phyloP scores from a whole-genome alignment of 2,329 filamentous ascomycete species.

The Sporothrix globosa region DNA sequence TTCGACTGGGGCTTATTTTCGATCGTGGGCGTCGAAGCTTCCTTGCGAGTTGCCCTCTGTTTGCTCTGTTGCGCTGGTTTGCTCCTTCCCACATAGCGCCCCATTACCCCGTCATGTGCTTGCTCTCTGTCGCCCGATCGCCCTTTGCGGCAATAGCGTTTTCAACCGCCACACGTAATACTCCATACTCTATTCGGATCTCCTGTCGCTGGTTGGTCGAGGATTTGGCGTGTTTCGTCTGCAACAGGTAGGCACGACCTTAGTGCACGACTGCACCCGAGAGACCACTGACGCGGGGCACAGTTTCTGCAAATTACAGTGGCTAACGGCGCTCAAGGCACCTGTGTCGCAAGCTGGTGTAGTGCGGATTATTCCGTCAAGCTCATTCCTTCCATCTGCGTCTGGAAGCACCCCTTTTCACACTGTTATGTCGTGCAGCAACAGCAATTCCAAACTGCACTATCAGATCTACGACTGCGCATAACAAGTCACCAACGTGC shows the following conservation, averaged over 20 bases:
- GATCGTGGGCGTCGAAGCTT: conserved; percentile 24
- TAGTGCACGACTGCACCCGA: not conserved
- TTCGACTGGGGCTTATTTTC: conserved; percentile 9
- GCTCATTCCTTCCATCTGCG: not conserved
- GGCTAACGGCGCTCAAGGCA: not conserved
- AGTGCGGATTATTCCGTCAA: not conserved
- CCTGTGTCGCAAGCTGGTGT: not conserved
- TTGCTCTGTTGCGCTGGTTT: conserved; percentile 2
- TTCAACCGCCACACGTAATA: not conserved
- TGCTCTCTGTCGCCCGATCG: conserved; percentile 3
- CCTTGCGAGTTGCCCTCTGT: conserved; percentile 19
- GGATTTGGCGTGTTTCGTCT: conserved; percentile 9
- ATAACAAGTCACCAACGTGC: not conserved
- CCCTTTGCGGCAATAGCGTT: conserved; percentile 13
- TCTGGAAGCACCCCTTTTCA: not conserved
- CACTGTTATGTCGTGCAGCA: not conserved
- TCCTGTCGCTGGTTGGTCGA: not conserved
- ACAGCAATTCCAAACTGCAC: not conserved
- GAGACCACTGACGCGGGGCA: not conserved
- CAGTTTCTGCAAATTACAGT: not conserved
- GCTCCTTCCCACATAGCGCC: conserved; percentile 16
- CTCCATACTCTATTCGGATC: not conserved
- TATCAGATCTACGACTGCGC: not conserved
- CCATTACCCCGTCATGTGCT: conserved; percentile 22
- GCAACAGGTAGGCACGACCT: no score